Evolutionary conservation across 805 yeast genomes (phyloP).

Genomic region (Candida quercuum): DNA sequence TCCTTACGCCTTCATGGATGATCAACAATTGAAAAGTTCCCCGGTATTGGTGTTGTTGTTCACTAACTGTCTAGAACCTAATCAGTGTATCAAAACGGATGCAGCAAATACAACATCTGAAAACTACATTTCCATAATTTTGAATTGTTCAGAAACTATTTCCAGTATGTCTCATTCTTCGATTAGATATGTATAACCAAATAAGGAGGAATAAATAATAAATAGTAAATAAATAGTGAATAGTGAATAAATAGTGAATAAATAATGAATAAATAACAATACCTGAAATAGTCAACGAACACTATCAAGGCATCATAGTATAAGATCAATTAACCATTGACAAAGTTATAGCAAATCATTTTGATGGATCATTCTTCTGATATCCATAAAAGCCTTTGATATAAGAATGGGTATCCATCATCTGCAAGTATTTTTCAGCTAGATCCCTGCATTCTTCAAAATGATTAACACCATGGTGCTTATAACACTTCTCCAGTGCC

Average conservation of each 20-base stretch:
- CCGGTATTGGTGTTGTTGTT: neutral
- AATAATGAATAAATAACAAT: no score
- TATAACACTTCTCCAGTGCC: slow-evolving; percentile 70
- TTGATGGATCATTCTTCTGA: slow-evolving; percentile 83
- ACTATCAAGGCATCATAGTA: no score
- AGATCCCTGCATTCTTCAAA: slow-evolving; percentile 77
- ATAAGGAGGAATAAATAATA: neutral
- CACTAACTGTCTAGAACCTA: no score
- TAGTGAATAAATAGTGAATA: neutral
- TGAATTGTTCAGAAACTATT: no score
- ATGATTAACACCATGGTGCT: slow-evolving; percentile 57
- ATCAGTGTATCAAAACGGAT: no score
- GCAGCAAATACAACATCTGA: no score
- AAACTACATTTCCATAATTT: no score
- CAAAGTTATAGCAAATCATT: slow-evolving; percentile 30
- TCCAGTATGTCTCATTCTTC: no score
- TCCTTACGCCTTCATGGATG: no score
- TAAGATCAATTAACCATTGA: no score
- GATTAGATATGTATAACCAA: no score
- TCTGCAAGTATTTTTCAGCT: slow-evolving; percentile 68
- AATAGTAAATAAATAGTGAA: neutral
- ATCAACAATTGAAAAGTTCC: neutral
- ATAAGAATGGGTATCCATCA: slow-evolving; percentile 60
- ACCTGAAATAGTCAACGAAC: no score
- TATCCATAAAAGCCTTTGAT: slow-evolving; percentile 76